Evolutionary conservation across 2,329 filamentous ascomycete genomes (phyloP).

Genomic region (Nemania diffusa): DNA sequence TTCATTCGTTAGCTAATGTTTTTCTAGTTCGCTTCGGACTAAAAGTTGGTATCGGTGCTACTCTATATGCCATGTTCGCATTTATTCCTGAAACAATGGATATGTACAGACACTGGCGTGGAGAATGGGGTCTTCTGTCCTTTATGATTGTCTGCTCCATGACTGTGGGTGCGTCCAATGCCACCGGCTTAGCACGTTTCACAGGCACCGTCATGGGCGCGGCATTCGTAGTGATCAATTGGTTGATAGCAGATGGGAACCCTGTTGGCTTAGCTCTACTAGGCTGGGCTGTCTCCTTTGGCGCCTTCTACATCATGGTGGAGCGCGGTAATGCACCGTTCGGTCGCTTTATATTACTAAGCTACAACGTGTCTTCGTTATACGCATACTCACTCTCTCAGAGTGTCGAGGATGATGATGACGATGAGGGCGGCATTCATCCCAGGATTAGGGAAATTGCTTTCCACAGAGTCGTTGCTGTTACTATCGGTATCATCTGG

Average conservation of each 20-base stretch:
- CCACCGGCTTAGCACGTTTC: conserved; percentile 87
- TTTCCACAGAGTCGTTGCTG: conserved; percentile 86
- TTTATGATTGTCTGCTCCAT: conserved; percentile 99
- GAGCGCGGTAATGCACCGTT: conserved; percentile 86
- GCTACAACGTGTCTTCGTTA: conserved; percentile 93
- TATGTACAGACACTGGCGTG: conserved; percentile 86
- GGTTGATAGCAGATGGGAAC: conserved; percentile 80
- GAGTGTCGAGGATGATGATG: conserved; percentile 81
- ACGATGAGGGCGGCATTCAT: conserved; percentile 85
- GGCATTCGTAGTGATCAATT: conserved; percentile 76
- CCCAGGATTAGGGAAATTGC: conserved; percentile 90
- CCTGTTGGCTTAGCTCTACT: conserved; percentile 80
- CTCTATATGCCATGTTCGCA: conserved; percentile 87
- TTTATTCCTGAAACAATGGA: conserved; percentile 83
- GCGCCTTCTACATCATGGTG: conserved; percentile 91
- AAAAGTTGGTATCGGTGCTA: conserved; percentile 91
- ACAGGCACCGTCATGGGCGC: conserved; percentile 87
- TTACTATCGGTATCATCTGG: conserved; percentile 89
- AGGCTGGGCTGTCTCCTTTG: conserved; percentile 82
- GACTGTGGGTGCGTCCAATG: conserved; percentile 96
- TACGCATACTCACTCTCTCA: conserved; percentile 93
- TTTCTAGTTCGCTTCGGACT: conserved; percentile 75
- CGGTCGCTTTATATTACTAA: conserved; percentile 91
- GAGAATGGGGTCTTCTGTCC: conserved; percentile 95
- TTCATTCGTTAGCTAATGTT: conserved; percentile 39